phyloP scores from a whole-genome alignment of 1,284 basidiomycete genomes.

The Polyporus tsugae region DNA sequence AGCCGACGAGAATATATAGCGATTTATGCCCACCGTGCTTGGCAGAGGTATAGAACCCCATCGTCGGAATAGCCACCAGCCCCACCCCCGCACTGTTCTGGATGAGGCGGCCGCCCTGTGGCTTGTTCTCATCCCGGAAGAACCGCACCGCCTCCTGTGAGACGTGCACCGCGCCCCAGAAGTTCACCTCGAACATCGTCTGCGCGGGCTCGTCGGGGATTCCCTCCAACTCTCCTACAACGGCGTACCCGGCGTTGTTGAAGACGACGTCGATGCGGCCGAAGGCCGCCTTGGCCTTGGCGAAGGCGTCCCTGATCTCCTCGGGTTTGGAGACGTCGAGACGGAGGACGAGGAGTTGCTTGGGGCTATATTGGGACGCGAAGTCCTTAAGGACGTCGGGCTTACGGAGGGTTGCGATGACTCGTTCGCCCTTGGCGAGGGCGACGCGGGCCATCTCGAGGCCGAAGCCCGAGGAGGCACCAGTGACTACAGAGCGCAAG shows the following conservation, averaged over 20 bases:
- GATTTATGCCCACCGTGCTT: slow-evolving; percentile 35
- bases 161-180: slow-evolving; percentile 49
- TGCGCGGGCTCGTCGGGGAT: slow-evolving; percentile 42
- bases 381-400: slow-evolving; percentile 38
- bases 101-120: slow-evolving; percentile 44
- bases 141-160: slow-evolving; percentile 44
- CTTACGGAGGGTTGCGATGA: slow-evolving; percentile 43
- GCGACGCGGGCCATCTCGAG: slow-evolving; percentile 35
- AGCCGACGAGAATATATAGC: too few relatives aligned
- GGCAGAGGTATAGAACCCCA: slow-evolving; percentile 44
- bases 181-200: slow-evolving; percentile 47
- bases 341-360: slow-evolving; percentile 45
- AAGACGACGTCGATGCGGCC: slow-evolving; percentile 52
- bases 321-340: slow-evolving; percentile 48
- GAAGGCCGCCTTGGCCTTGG: slow-evolving; percentile 43
- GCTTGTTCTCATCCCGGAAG: slow-evolving; percentile 49
- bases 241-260: slow-evolving; percentile 49
- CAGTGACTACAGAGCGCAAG: slow-evolving; percentile 38
- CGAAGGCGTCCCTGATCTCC: slow-evolving; percentile 45
- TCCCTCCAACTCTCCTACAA: slow-evolving; percentile 39
- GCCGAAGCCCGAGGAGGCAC: slow-evolving; percentile 45
- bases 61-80: slow-evolving; percentile 31
- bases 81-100: slow-evolving; percentile 41
- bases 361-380: slow-evolving; percentile 24
- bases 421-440: slow-evolving; percentile 42